A percentile compares a stretch with the other conserved stretches of the same genome.
phyloP scores from a whole-genome alignment of 805 yeast genomes.

The Lachancea fermentati region DNA sequence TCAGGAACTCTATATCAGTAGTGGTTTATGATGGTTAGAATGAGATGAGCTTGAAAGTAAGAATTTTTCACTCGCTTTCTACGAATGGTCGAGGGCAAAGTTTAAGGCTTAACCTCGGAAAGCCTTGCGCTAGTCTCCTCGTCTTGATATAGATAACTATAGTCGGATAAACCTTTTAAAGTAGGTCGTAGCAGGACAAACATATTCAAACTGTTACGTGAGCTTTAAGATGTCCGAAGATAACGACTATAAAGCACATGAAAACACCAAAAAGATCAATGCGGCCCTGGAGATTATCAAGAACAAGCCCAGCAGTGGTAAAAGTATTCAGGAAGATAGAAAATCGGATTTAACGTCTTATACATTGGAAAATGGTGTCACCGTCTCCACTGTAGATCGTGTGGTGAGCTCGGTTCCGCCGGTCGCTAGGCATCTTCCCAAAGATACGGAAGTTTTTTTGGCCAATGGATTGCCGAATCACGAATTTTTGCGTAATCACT shows the following conservation, averaged over 20 bases:
- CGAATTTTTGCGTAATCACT: slow-evolving; percentile 66
- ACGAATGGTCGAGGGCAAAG: too few species aligned
- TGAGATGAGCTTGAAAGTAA: too few species aligned
- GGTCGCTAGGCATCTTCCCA: slow-evolving; percentile 61
- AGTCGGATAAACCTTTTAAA: too few species aligned
- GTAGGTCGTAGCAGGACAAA: too few species aligned
- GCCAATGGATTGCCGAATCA: slow-evolving; percentile 65
- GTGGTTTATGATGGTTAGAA: too few species aligned
- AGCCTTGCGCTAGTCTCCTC: too few species aligned
- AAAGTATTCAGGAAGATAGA: neutral
- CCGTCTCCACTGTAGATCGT: slow-evolving; percentile 45
- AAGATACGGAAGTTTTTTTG: slow-evolving; percentile 61
- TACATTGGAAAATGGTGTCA: slow-evolving; percentile 46
- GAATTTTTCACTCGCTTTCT: too few species aligned
- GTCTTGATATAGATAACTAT: too few species aligned
- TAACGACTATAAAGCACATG: slow-evolving; percentile 32
- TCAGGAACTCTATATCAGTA: too few species aligned
- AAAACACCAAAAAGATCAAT: slow-evolving; percentile 52
- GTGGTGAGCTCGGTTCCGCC: slow-evolving; percentile 51
- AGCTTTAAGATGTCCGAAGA: slow-evolving; percentile 3
- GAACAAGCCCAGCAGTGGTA: slow-evolving; percentile 32
- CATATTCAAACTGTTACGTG: too few species aligned
- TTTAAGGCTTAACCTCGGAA: too few species aligned
- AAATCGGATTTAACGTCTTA: slow-evolving; percentile 35
- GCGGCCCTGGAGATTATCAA: slow-evolving; percentile 60